Base-by-base conservation (phyloP, 2,329 filamentous ascomycete genomes). In the Fusarium euwallaceae region DNA sequence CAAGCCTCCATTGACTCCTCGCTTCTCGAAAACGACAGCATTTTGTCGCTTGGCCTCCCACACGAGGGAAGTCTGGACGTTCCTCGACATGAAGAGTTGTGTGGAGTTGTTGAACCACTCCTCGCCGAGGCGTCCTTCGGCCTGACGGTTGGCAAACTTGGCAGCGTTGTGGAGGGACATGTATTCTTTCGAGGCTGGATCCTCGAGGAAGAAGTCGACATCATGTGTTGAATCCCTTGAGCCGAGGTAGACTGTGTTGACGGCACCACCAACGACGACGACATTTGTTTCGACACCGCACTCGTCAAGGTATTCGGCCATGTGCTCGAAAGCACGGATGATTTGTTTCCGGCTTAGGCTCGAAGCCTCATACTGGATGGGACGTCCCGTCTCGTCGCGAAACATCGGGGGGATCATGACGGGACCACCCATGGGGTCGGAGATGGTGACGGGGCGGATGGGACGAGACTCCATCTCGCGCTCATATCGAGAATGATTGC, bases 101-200 rank as follows among this genome's bases (percentile, higher is more conserved):
- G 76, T 78, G 0, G 76, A 76, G 60, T 69, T 78, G 64, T 72
- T 76, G 67, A 78, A 70, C 76, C 76, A 78, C 22, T 73, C 61
- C 12, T 70, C 58, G 10, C 76, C 76, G n/a, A 78, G 76, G 12
- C 20, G 51, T 6, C 63, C 75, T 1, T 70, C 60, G 2, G 71
- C 37, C n/a, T 69, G 48, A 11, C n/a, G 56, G 24, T 78, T 73
- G 55, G 76, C 76, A 24, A 70, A 75, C 32, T 39, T 71, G 24
- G 74, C 74, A 29, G 76, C 76, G 12, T 72, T 70, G 43, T 64
- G 66, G 43, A 78, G 39, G 14, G 66, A 27, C 24, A 39, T 39
- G 11, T 69, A 66, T 16, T 72, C 63, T 39, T 73, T 62, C 24
- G 67, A 73, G 16, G 59, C 45, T 43, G 70, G 68, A 7, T 75